Percentiles rank a stretch among this genome's conserved stretches.
phyloP scores from a whole-genome alignment of 805 yeast species.

The Saccharomycopsis schoenii region DNA sequence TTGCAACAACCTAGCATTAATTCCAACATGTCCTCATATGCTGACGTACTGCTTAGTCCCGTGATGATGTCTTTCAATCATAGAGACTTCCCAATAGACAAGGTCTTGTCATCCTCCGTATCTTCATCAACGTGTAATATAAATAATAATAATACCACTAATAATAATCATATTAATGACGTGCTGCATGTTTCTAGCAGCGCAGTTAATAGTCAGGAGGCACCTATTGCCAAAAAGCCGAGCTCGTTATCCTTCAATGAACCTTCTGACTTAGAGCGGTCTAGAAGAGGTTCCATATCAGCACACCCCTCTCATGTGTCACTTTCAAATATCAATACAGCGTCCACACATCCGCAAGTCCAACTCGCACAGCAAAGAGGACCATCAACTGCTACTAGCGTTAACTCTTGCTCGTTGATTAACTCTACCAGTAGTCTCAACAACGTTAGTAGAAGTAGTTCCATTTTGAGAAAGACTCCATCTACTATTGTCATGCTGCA shows the following conservation, averaged over 20 bases:
- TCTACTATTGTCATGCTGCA: background rate
- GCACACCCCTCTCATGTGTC: slow-evolving; percentile 39
- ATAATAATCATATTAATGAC: background rate
- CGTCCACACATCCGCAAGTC: slow-evolving; percentile 6
- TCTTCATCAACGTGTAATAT: background rate
- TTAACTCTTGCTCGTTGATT: background rate
- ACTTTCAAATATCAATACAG: slow-evolving; percentile 17
- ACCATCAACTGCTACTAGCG: background rate
- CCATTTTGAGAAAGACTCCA: background rate
- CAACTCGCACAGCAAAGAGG: slow-evolving; percentile 11
- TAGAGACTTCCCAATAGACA: background rate
- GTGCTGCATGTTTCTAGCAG: background rate
- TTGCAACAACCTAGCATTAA: background rate
- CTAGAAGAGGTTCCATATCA: slow-evolving; percentile 49
- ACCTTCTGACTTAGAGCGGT: slow-evolving; percentile 32
- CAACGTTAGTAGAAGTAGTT: background rate
- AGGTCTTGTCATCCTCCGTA: background rate
- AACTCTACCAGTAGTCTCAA: background rate
- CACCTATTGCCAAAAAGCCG: slow-evolving; percentile 2
- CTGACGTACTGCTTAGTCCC: background rate
- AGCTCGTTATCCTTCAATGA: slow-evolving; percentile 38
- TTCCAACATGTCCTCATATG: background rate
- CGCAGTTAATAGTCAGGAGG: background rate
- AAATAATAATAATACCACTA: background rate
- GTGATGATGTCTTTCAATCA: background rate